A percentile compares a stretch with the other conserved stretches of the same genome.
Conservation (phyloP, 2,329 filamentous ascomycete genomes). For the Dactylellina cionopaga region DNA sequence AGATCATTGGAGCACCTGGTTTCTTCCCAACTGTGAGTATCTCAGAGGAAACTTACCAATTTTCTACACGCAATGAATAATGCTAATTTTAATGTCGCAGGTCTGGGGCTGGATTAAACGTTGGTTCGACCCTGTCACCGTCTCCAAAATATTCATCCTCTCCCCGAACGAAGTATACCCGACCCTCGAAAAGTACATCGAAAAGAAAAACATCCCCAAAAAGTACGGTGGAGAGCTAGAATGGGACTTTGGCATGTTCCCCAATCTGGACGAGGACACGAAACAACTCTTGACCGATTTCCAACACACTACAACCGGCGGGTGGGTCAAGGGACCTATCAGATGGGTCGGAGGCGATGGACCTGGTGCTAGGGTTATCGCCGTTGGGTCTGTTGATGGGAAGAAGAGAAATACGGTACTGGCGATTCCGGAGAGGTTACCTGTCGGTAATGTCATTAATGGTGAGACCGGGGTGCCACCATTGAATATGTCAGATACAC, state of each 20-base stretch:
- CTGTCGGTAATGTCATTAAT: slow-evolving; percentile 34
- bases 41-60: background rate
- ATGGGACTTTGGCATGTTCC: slow-evolving; percentile 79
- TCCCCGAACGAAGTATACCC: slow-evolving; percentile 75
- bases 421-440: slow-evolving; percentile 26
- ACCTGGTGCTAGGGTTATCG: slow-evolving; percentile 24
- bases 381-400: slow-evolving; percentile 40
- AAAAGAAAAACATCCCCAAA: slow-evolving; percentile 83
- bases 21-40: slow-evolving; percentile 80
- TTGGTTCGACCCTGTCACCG: slow-evolving; percentile 93
- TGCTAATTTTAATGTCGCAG: slow-evolving; percentile 1
- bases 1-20: slow-evolving; percentile 83
- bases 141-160: slow-evolving; percentile 95
- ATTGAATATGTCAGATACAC: slow-evolving; percentile 28
- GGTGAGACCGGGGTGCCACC: slow-evolving; percentile 29
- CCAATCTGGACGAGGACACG: slow-evolving; percentile 72
- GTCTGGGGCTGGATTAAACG: slow-evolving; percentile 93
- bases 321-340: slow-evolving; percentile 35
- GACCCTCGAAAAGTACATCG: slow-evolving; percentile 83
- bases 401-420: slow-evolving; percentile 20
- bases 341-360: slow-evolving; percentile 45
- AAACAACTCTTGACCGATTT: slow-evolving; percentile 26
- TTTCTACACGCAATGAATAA: too few species aligned
- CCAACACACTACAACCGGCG: slow-evolving; percentile 18
- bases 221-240: slow-evolving; percentile 88